phyloP scores from a whole-genome alignment of 2,329 filamentous ascomycete genomes.

The Colletotrichum plurivorum region DNA sequence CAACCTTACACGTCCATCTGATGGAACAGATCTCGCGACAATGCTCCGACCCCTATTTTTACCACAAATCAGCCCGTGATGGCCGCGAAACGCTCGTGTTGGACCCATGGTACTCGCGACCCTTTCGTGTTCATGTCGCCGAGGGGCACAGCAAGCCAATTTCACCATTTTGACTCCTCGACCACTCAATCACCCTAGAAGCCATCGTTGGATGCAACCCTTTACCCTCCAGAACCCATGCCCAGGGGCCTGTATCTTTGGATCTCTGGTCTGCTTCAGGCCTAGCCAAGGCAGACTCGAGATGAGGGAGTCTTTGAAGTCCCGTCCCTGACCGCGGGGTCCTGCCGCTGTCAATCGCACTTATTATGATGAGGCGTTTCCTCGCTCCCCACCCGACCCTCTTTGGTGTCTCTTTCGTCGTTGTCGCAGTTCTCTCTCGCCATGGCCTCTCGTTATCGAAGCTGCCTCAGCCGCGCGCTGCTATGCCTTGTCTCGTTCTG shows the following conservation, averaged over 20 bases:
- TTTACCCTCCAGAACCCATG: background rate
- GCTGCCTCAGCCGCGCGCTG: constrained; percentile 58
- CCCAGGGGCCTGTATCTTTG: background rate
- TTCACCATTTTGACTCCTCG: constrained; percentile 1
- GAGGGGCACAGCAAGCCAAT: constrained; percentile 24
- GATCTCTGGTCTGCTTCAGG: constrained; percentile 3
- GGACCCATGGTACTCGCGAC: background rate
- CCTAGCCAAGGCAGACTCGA: constrained; percentile 32
- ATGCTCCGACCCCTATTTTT: background rate
- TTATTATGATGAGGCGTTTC: constrained; percentile 6
- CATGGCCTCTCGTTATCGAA: constrained; percentile 55
- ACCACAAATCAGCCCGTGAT: background rate
- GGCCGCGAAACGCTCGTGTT: background rate
- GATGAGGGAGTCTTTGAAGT: constrained; percentile 9
- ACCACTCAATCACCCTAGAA: constrained; percentile 13
- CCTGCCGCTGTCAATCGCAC: background rate
- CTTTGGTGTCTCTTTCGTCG: background rate
- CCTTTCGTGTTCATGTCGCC: constrained; percentile 18
- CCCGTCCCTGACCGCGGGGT: background rate
- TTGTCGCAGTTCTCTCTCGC: background rate
- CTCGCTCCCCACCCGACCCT: background rate
- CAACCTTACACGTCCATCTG: too few species aligned
- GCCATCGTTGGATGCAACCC: constrained; percentile 1
- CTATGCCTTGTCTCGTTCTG: constrained; percentile 5
- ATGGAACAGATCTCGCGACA: background rate